Base-by-base conservation (phyloP, 1,139 yeast species). In the Nakaseomyces delphensis region DNA sequence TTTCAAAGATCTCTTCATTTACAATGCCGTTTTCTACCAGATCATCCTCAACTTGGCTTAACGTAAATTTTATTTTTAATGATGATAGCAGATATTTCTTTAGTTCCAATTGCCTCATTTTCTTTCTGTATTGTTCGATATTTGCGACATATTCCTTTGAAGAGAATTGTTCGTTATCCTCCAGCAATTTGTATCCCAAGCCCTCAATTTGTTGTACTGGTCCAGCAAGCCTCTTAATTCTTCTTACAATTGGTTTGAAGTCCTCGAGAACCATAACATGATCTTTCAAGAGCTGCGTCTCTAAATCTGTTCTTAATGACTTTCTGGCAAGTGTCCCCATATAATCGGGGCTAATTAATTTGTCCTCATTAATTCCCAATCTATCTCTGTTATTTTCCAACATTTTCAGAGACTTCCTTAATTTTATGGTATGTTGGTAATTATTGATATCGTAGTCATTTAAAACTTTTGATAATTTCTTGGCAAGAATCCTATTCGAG, bases 21-120 rank as follows among this genome's bases (percentile, higher is more conserved):
- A 75, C 68, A 2, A 57, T 55, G n/a, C 68, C 70, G 45, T 67
- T 69, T 18, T 62, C 58, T 36, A 81, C 60, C 9, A 71, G 63
- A 55, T 71, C 81, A 45, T 78, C 82, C 52, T 91, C 96, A 45
- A 77, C 74, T 48, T 81, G 91, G 38, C 74, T 74, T 37, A 91
- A 61, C 0, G 89, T 76, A 58, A 84, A 86, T 45, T 76, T 74
- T 4, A 70, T 67, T 49, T 78, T 76, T 56, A 85, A 81, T 16
- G 76, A 75, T 1, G 65, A 60, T 45, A 84, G 65, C 4, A 84
- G 55, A 20, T 68, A 64, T 55, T 76, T 78, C 53, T 83, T 79
- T 42, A 79, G 56, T 18, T 64, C 69, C 42, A 73, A 53, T 6
- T 52, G 50, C 2, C 61, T 52, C 19, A 70, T 50, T n/a, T 59